Conservation (phyloP, 164 flowering plant species). For the Aristolochia contorta region DNA sequence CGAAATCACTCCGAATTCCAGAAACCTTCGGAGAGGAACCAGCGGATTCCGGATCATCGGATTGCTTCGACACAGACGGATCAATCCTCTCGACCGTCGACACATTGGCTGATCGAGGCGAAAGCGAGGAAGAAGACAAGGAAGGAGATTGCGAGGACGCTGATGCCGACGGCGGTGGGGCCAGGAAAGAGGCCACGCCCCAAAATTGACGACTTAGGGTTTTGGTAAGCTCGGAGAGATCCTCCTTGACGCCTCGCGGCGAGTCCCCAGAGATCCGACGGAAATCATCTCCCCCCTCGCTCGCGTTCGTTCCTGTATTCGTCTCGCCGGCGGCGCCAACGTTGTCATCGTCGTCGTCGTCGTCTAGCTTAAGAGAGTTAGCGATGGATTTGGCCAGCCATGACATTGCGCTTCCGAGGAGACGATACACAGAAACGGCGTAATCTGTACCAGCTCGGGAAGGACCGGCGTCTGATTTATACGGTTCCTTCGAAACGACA, state of each 20-base stretch:
- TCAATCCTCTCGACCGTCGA: constrained; percentile 11
- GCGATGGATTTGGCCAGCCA: constrained; percentile 76
- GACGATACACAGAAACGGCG: neutral
- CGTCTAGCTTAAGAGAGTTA: constrained; percentile 50
- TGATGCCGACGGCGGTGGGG: constrained; percentile 44
- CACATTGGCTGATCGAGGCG: constrained; percentile 5
- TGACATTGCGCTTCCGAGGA: constrained; percentile 33
- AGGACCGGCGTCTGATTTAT: neutral
- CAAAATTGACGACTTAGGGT: constrained; percentile 74
- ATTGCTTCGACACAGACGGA: constrained; percentile 13
- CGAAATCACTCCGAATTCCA: constrained; percentile 25
- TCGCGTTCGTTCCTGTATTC: neutral
- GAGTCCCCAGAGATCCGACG: constrained; percentile 11
- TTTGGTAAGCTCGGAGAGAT: constrained; percentile 62
- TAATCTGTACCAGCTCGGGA: neutral
- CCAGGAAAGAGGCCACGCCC: constrained; percentile 87
- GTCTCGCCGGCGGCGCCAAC: neutral
- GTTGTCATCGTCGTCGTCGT: constrained; percentile 14
- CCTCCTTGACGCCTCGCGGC: constrained; percentile 77
- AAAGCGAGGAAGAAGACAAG: constrained; percentile 13
- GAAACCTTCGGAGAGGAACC: constrained; percentile 15
- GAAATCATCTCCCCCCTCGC: constrained; percentile 2
- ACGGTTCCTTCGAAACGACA: neutral
- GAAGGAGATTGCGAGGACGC: constrained; percentile 16
- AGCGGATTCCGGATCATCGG: constrained; percentile 12